Conservation (phyloP, 371 early-diverging fungal genomes). For the Smittium culicis region DNA sequence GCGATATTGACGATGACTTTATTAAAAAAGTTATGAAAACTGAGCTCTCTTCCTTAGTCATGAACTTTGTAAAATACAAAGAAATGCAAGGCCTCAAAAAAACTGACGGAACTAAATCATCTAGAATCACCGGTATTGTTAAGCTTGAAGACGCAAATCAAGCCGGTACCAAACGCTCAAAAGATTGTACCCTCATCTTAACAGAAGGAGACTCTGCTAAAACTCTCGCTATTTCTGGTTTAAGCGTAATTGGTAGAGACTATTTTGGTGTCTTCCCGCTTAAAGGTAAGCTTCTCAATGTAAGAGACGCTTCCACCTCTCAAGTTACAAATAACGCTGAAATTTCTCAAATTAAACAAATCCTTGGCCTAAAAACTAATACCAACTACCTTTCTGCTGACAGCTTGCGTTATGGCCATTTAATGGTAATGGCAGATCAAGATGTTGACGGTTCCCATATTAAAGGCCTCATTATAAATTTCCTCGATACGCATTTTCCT, state of each 20-base stretch:
- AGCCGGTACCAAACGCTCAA: constrained; percentile 73
- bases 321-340: constrained; percentile 84
- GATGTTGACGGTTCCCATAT: constrained; percentile 99
- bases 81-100: constrained; percentile 80
- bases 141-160: constrained; percentile 98
- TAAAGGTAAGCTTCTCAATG: constrained; percentile 97
- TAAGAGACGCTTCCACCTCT: constrained; percentile 77
- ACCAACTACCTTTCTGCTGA: constrained; percentile 60
- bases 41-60: constrained; percentile 75
- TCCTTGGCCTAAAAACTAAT: constrained; percentile 92
- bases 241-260: constrained; percentile 91
- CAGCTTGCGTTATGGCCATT: constrained; percentile 87
- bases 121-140: constrained; percentile 68
- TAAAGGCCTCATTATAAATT: constrained; percentile 98
- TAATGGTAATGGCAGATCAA: constrained; percentile 99
- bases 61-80: constrained; percentile 65
- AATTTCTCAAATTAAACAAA: constrained; percentile 86
- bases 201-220: constrained; percentile 99
- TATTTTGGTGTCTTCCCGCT: constrained; percentile 97
- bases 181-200: constrained; percentile 90
- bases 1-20: constrained; percentile 67
- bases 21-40: constrained; percentile 62
- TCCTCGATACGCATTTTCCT: constrained; percentile 96
- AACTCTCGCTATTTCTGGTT: constrained; percentile 85
- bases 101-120: constrained; percentile 76